phyloP scores from a whole-genome alignment of 768 basidiomycete species.

The Mycena leptocephala region DNA sequence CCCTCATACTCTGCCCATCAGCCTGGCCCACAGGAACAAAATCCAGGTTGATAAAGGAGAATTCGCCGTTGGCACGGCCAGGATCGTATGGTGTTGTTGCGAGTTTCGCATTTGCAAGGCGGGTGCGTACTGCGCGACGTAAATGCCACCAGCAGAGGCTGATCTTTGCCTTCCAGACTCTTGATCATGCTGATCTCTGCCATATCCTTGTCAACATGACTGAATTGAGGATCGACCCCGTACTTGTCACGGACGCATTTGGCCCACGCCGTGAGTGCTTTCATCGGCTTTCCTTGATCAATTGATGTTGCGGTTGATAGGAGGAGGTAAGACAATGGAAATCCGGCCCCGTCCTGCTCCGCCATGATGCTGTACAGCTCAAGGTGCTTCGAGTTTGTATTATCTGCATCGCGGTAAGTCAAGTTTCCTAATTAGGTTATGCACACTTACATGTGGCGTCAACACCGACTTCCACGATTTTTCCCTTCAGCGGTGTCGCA shows the following conservation, averaged over 20 bases:
- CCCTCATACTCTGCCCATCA: conserved; percentile 14
- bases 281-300: conserved; percentile 34
- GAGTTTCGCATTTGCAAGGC: conserved; percentile 25
- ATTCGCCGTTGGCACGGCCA: conserved; percentile 25
- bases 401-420: conserved; percentile 19
- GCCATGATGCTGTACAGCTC: conserved; percentile 42
- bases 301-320: conserved; percentile 41
- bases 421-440: neutral
- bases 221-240: conserved; percentile 19
- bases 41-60: conserved; percentile 29
- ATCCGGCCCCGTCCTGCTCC: conserved; percentile 42
- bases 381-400: conserved; percentile 41
- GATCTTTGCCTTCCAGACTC: conserved; percentile 34
- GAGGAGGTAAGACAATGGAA: conserved; percentile 42
- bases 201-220: conserved; percentile 40
- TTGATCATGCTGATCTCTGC: conserved; percentile 26
- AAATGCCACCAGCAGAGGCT: conserved; percentile 39
- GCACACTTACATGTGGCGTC: conserved; percentile 34
- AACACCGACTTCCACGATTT: conserved; percentile 28
- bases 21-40: conserved; percentile 16
- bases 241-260: conserved; percentile 29
- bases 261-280: conserved; percentile 36
- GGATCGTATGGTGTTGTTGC: conserved; percentile 37
- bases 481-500: conserved; percentile 2
- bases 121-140: conserved; percentile 11